Evolutionary conservation across 2,329 filamentous ascomycete species (phyloP), one percentile per base, ranked within the genome.

Genomic region (Trichoderma sp.): DNA sequence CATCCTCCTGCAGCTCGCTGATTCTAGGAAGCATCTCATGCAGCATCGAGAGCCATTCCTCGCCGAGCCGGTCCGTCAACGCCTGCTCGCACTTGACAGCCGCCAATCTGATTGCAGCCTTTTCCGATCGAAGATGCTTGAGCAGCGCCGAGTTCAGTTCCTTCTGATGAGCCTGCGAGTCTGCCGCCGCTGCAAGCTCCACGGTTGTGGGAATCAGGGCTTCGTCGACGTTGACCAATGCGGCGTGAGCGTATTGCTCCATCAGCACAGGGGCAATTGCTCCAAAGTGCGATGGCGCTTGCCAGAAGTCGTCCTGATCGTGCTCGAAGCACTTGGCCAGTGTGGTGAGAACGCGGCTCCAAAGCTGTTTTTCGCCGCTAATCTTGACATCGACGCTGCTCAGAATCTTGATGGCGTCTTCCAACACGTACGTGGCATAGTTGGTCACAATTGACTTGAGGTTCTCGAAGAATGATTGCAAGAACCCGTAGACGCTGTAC

Each of bases 21-120:
- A 99, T 98, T 78, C 96, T 94, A 24, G 97, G 96, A 83, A 99
- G 86, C 93, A 98, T 98, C 89, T 99, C 97, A 0, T 96, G 95
- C 82, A 98, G 84, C 86, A 97, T 90, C 1, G 92, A 90, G 76
- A 99, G 85, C 97, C 97, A 99, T 82, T 99, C 97, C 83, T 98
- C 95, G 76, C 95, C 95, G 31, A 98, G 85, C 65, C 91, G 88
- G 79, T 93, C 91, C 14, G 95, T 97, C 77, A 98, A 87, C 16
- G 89, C 90, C 82, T 95, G 93, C 86, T 98, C 91, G 79, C 93
- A 93, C 84, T 92, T 92, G 45, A 99, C 92, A 0, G 94, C 95
- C 1, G 94, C 94, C 41, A 98, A 87, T 18, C 97, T 90, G 8
- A 96, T 93, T 29, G 90, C 87, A 8, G 93, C 87, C 74, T 91